Evolutionary conservation across 352 stramenopile genomes (phyloP), one percentile per base, ranked within the genome.

Genomic region (Phytophthora crassamura): DNA sequence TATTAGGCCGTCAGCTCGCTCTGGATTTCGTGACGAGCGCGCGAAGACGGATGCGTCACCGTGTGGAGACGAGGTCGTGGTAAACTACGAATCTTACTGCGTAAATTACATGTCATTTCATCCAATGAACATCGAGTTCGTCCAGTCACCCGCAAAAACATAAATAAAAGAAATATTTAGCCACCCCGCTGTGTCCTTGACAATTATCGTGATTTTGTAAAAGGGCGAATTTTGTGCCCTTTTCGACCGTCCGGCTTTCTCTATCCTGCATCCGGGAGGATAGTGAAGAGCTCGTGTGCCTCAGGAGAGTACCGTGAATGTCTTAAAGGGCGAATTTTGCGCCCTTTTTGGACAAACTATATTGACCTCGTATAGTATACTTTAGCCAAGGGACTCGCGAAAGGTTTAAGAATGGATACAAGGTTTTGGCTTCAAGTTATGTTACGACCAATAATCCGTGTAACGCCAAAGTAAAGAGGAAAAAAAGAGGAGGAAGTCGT

Each of bases 311-410:
- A 34, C 20, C 42, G 18, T 49, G 20, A 49, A 49, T 35, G 35
- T 2, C 20, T 48, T 48, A 32, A 49, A 49, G 42, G 42, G 20
- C 22, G 42, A 48, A 12, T 49, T 49, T 49, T 49, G 42, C 35
- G 22, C 9, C 42, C 18, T 49, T 49, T 49, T 8, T 22, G 20
- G 15, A 4, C 7, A 49, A 15, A 25, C 3, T 49, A 49, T 49
- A 18, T 47, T 46, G 39, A 46, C 39, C 39, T 46, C 28, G 39
- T 46, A 46, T 46, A 46, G 15, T 46, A 46, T 46, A 49, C 42
- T 49, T 49, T 49, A 49, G 42, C 4, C 20, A 35, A 49, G 42
- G 20, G 42, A 32, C 18, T 49, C 42, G 42, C 42, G 20, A 49
- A 49, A 49, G 42, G 42, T 16, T 49, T 49, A 16, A 25, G 22